Conservation (phyloP, 495 filamentous ascomycete genomes). For the Opeltia flavorubescens region DNA sequence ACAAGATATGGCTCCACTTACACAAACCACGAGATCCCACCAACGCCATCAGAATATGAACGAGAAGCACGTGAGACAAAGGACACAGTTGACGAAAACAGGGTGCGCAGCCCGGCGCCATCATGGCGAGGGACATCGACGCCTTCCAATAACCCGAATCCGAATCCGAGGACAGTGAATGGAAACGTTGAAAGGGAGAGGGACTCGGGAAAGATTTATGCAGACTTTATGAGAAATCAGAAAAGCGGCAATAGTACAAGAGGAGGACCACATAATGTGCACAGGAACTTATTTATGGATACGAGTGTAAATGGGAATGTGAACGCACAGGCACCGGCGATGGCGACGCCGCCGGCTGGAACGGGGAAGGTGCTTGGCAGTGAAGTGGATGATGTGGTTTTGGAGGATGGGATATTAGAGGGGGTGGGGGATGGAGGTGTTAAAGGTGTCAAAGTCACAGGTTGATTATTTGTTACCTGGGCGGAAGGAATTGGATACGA, state of each 20-base stretch:
- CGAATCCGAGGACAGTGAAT: background rate
- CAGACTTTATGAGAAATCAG: slow-evolving; percentile 11
- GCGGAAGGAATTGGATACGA: too few relatives aligned
- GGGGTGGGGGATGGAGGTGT: slow-evolving; percentile 5
- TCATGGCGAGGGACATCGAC: background rate
- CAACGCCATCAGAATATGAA: slow-evolving; percentile 10
- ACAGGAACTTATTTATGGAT: too few relatives aligned
- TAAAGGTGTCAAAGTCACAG: too few relatives aligned
- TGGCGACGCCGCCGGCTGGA: background rate
- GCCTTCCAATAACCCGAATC: background rate
- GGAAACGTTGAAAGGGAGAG: background rate
- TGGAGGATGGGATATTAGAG: slow-evolving; percentile 6
- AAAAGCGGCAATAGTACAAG: background rate
- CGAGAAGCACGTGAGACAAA: background rate
- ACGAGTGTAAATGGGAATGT: background rate
- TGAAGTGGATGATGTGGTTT: background rate
- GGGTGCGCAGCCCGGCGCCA: background rate
- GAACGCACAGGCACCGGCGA: too few relatives aligned
- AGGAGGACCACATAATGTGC: too few relatives aligned
- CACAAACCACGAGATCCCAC: slow-evolving; percentile 1
- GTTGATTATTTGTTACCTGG: too few relatives aligned
- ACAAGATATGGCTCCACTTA: background rate
- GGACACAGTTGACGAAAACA: background rate
- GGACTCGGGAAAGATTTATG: slow-evolving; percentile 9
- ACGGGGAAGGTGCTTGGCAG: background rate